phyloP scores from a whole-genome alignment of 148 eudicot genomes.

The Salicornia ramosissima region DNA sequence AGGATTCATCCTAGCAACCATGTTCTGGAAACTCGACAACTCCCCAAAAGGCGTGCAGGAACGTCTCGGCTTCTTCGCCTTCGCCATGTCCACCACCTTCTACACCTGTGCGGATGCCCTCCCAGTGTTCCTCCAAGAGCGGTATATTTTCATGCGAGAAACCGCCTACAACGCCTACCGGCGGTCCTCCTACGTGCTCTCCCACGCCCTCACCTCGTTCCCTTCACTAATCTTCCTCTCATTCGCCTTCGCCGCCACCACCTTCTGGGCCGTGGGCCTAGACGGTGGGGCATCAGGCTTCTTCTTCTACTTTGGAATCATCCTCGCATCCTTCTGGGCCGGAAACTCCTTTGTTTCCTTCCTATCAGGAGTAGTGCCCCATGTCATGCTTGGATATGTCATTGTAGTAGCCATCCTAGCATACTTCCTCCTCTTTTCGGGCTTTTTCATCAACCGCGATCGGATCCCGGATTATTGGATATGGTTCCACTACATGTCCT shows the following conservation, averaged over 20 bases:
- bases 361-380: constrained; percentile 74
- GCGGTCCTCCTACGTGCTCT: constrained; percentile 61
- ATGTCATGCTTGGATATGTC: constrained; percentile 78
- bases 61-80: constrained; percentile 69
- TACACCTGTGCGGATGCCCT: constrained; percentile 81
- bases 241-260: constrained; percentile 46
- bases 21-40: constrained; percentile 77
- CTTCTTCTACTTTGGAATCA: constrained; percentile 55
- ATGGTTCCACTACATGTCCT: constrained; percentile 87
- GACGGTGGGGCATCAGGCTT: constrained; percentile 62
- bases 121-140: constrained; percentile 68
- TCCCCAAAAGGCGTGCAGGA: constrained; percentile 88
- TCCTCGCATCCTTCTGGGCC: constrained; percentile 77
- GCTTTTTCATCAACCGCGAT: constrained; percentile 72
- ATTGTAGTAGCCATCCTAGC: constrained; percentile 74
- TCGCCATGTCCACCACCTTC: constrained; percentile 82
- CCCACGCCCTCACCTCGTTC: constrained; percentile 51
- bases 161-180: constrained; percentile 81
- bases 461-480: constrained; percentile 81
- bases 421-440: constrained; percentile 73
- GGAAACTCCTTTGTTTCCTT: constrained; percentile 86
- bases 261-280: constrained; percentile 77
- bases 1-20: constrained; percentile 79
- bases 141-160: constrained; percentile 77
- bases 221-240: constrained; percentile 56